Evolutionary conservation across 2,329 filamentous ascomycete species (phyloP), one percentile per base, ranked within the genome.

Genomic region (Aspergillus unguis): DNA sequence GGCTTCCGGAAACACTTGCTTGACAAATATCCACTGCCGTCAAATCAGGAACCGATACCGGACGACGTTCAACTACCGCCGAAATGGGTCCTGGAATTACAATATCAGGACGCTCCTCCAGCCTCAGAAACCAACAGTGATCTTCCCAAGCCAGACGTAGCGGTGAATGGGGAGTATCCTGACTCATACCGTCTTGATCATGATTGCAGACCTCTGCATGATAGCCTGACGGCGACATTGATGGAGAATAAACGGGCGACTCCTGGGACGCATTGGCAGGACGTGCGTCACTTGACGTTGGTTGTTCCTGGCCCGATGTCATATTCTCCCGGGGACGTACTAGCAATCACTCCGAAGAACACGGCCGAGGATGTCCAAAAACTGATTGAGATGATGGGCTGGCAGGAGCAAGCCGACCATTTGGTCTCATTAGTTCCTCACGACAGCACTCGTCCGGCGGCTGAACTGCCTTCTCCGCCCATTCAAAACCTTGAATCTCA

Each of bases 281-380:
- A 99, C 73, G 92, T 97, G 41, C 87, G 94, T 0, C 82, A 88
- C 48, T 72, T 96, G n/a, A 80, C 77, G 1, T 77, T 97, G 10
- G 77, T 67, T 8, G 71, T 77, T 9, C 62, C 71, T 3, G 66
- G 64, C 42, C 59, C 65, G 2, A 69, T 73, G 67, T 75, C 69
- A 42, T 87, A 85, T 63, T 67, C 65, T 0, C 91, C 94, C 0
- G 92, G 92, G 5, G 89, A 95, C 62, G 86, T 89, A 26, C 75
- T 95, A 5, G 85, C 85, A 5, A 82, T 99, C 17, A 91, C 87
- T 54, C 92, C 94, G 4, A 92, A 92, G 66, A 97, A 96, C 70
- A 92, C 90, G 56, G 80, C 87, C 0, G 74, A 78, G 6, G 92
- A 97, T 63, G 92, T 94, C n/a, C 76, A 91, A 48, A 77, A 80